Base-by-base conservation (phyloP, 768 basidiomycete species). In the Leccinum disarticulatum region DNA sequence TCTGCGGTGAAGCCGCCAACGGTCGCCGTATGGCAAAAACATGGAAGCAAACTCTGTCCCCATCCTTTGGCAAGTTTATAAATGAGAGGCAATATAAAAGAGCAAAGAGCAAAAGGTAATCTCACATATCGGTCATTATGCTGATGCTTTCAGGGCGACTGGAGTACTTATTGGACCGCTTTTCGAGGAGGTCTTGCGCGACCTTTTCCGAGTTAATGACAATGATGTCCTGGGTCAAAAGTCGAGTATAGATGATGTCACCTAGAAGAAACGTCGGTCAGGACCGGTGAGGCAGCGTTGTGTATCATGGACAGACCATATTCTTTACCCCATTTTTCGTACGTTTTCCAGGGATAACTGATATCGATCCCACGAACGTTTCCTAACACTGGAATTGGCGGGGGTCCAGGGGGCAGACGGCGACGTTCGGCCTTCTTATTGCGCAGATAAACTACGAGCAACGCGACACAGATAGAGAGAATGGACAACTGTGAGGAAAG, bases 171-270 rank as follows among this genome's bases (percentile, higher is more conserved):
- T 56, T 46, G 15, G 68, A 70, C 10, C 62, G 62, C 36, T 54
- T 50, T 31, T 72, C 62, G 8, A 70, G 62, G 14, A 70, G 66
- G 22, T 66, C 69, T 22, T 61, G 61, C 0, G 70, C 68, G 27
- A 70, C 27, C 58, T 65, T 61, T 28, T 72, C 70, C 0, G 68
- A 72, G 31, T 68, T 72, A 2, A 70, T 62, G 11, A 72, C 46
- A 17, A 70, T 60, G 36, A 72, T 66, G 17, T 68, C 60, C 17
- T 70, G 69, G 5, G 55, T 66, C 52, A 70, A 38, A 6, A 70
- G 50, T 41, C 66, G 66, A 36, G 68, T 62, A 15, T 72, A 68
- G 8, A 70, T 62, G 22, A 70, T 57, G 7, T 35, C 61, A 9
- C 69, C 69, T 70, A 17, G 31, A 53, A n/a, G 14, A n/a, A 17